phyloP scores from a whole-genome alignment of 2,329 filamentous ascomycete species.

The Cercospora sojina region DNA sequence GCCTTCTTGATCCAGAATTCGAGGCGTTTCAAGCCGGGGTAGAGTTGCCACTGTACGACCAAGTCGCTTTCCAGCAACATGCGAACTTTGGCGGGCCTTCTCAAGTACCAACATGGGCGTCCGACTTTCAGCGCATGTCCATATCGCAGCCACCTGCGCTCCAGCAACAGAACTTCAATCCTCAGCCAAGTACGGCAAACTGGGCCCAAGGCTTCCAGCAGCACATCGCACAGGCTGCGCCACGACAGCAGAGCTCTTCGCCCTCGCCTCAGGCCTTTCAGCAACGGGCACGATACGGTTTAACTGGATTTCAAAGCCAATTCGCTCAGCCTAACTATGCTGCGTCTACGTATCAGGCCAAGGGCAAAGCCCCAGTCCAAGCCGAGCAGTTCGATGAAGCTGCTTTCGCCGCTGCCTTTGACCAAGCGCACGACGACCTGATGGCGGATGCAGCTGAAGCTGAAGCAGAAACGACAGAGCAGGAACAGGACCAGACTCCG shows the following conservation, averaged over 20 bases:
- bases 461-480: constrained; percentile 19
- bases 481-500: constrained; percentile 17
- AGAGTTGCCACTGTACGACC: constrained; percentile 42
- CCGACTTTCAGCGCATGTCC: constrained; percentile 51
- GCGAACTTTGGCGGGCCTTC: constrained; percentile 30
- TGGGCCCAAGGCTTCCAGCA: constrained; percentile 63
- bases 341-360: constrained; percentile 23
- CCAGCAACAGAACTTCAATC: constrained; percentile 49
- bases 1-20: constrained; percentile 64
- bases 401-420: constrained; percentile 57
- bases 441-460: constrained; percentile 28
- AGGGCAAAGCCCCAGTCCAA: constrained; percentile 38
- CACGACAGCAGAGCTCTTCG: constrained; percentile 30
- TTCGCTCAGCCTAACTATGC: constrained; percentile 29
- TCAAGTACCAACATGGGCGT: constrained; percentile 47
- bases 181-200: constrained; percentile 31
- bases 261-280: constrained; percentile 36
- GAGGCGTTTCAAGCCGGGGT: constrained; percentile 64
- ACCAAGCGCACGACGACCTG: constrained; percentile 47
- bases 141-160: constrained; percentile 43
- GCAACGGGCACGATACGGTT: constrained; percentile 35
- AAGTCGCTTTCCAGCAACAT: constrained; percentile 41
- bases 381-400: constrained; percentile 52
- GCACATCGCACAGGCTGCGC: constrained; percentile 41
- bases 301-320: constrained; percentile 31